Evolutionary conservation across 75 land plant genomes (phyloP).

Genomic region (Larix kaempferi): DNA sequence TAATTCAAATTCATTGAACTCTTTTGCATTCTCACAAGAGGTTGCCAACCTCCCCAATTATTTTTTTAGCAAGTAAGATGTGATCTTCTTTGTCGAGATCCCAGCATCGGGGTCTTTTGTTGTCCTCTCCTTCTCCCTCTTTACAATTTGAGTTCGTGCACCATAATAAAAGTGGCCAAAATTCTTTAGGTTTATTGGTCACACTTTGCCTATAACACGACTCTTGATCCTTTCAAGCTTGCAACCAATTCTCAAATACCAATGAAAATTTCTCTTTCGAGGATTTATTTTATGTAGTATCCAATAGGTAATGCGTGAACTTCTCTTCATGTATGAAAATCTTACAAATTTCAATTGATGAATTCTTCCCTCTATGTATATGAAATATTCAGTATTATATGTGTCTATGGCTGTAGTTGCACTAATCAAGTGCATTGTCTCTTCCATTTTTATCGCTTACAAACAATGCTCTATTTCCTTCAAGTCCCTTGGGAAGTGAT

Average conservation of each 20-base stretch:
- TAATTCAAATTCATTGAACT: no score
- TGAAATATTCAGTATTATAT: background rate
- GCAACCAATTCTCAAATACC: background rate
- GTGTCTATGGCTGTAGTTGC: background rate
- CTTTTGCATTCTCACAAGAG: no score
- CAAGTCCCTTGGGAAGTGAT: conserved; percentile 28
- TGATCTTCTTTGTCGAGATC: no score
- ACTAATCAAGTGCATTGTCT: conserved; percentile 3
- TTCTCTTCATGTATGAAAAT: background rate
- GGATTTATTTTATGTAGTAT: background rate
- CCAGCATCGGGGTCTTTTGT: no score
- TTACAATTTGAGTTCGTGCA: no score
- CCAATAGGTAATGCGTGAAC: conserved; percentile 6
- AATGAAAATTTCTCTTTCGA: conserved; percentile 1
- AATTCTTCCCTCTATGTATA: conserved; percentile 2
- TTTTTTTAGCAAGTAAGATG: no score
- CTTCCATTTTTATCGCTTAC: background rate
- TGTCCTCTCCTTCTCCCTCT: no score
- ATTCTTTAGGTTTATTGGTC: background rate
- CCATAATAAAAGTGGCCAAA: background rate
- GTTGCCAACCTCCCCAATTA: no score
- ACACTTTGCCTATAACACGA: background rate
- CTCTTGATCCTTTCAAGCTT: conserved; percentile 2
- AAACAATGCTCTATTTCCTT: conserved; percentile 23
- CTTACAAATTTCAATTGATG: background rate